Conservation (phyloP, 139 green algal species). For the Desmodesmus armatus region DNA sequence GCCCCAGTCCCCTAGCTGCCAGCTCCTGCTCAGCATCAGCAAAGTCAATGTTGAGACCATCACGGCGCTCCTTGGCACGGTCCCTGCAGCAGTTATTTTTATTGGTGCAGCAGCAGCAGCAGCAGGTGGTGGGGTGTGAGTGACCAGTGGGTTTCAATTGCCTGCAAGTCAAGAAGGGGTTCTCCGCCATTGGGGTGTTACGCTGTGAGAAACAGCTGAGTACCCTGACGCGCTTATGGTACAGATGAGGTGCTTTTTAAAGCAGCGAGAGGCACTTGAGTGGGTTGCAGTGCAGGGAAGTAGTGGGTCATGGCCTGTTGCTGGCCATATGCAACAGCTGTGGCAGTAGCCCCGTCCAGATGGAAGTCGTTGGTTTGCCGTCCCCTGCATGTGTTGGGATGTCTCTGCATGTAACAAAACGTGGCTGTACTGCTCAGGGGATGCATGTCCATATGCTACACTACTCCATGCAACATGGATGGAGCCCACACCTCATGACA, state of each 20-base stretch:
- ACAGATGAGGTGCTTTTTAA: background rate
- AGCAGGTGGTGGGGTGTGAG: background rate
- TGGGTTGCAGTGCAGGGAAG: too few relatives aligned
- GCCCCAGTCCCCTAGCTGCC: background rate
- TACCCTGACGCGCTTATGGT: background rate
- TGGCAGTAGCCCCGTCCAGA: background rate
- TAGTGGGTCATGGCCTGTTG: too few relatives aligned
- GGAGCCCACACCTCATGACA: background rate
- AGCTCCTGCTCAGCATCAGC: slow-evolving; percentile 57
- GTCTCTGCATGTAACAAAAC: background rate
- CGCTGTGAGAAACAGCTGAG: background rate
- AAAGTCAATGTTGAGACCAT: slow-evolving; percentile 73
- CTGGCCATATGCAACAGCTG: too few relatives aligned
- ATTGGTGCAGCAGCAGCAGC: slow-evolving; percentile 12
- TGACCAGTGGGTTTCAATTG: background rate
- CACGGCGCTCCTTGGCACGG: slow-evolving; percentile 80
- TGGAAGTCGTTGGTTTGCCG: background rate
- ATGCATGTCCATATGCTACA: too few relatives aligned
- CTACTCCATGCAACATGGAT: background rate
- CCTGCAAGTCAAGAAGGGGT: background rate
- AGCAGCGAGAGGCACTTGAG: too few relatives aligned
- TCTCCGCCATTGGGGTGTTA: background rate
- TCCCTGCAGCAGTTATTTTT: slow-evolving; percentile 58
- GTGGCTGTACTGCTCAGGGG: background rate
- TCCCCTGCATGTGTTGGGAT: background rate